Evolutionary conservation across 495 filamentous ascomycete species (phyloP), one percentile per base, ranked within the genome.

Genomic region (Coniosporium apollinis): DNA sequence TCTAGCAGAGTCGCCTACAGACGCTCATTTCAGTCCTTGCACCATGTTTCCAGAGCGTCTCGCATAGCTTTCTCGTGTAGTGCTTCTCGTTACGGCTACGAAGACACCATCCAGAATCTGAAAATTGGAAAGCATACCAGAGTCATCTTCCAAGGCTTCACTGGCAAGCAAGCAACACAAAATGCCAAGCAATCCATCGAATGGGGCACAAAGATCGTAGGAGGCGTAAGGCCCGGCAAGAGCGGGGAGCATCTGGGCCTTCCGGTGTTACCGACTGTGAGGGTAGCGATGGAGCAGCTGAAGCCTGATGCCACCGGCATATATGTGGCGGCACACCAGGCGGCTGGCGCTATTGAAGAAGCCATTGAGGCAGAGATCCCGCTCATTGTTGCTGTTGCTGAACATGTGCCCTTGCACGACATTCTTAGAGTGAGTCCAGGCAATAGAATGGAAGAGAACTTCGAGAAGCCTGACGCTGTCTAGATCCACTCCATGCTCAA

Each of bases 131-230:
- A 65, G 5, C 69, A 85, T 52, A 94, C 85, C 0, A 62, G 70
- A 9, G 82, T 94, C 24, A 71, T 92, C 30, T 94, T 80, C 47
- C 84, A 92, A 56, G 84, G 85, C 0, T 92, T 91, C 54, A 92
- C 84, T 18, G 85, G 85, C 28, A 47, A 43, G 28, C 48, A 77
- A 60, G 82, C 84, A 5, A 92, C 85, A 4, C 70, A 72, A 34
- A 86, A 92, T 56, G 84, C 80, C 10, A 70, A 74, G 47, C 78
- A 91, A 42, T 84, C 80, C 8, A 51, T 92, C 33, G 74, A 70
- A 47, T 94, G 79, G 69, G 84, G 85, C 3, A 92, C 85, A 22
- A 78, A 80, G 17, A 82, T 94, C 36, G 78, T 92, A 0, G 85
- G 85, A 10, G 85, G 85, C 24, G 80, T 91, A 7, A 84, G 71